Evolutionary conservation across 2,329 filamentous ascomycete species (phyloP), one percentile per base, ranked within the genome.

Genomic region (Pseudogymnoascus sp.): DNA sequence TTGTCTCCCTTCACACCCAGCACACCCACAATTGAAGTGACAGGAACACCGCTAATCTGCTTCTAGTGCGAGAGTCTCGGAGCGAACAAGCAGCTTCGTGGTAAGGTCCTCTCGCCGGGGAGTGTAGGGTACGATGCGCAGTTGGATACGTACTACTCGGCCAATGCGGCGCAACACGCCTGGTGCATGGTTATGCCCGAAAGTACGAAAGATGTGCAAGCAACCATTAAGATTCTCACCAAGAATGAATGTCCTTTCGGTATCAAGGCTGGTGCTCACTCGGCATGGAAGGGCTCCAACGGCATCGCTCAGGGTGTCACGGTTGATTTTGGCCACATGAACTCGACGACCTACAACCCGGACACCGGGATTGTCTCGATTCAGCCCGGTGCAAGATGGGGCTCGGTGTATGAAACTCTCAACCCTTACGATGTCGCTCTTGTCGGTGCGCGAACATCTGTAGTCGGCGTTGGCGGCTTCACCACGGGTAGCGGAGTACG

Each of bases 221-320:
- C 64, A 6, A 68, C 70, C 2, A 66, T 76, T 18, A 72, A 70
- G 45, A 65, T 71, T 2, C 65, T 77, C 0, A 67, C 79, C 13
- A 70, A 75, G 63, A 75, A 74, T 0, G 63, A 72, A 52, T 71
- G 69, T 66, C 64, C 67, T 30, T 63, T 63, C 34, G 82, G 80
- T 19, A 74, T 83, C 70, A 76, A 79, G 67, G 74, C 76, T 8
- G 80, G 79, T 6, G 76, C 76, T 0, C 76, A 78, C 65, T 74
- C 75, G 60, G 74, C 74, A 1, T 78, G 76, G 61, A 74, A 75
- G 61, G 74, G 74, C 33, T 78, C 76, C 61, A 72, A 74, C 3
- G 77, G 74, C 64, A 74, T 71, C 74, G 15, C 76, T 74, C 1
- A 69, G 75, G 6, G 67, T 79, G 39, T 73, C 76, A 48, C 71